A percentile compares a stretch with the other conserved stretches of the same genome.
Evolutionary conservation across 352 stramenopile genomes (phyloP).

Genomic region (Phytopythium montanum): DNA sequence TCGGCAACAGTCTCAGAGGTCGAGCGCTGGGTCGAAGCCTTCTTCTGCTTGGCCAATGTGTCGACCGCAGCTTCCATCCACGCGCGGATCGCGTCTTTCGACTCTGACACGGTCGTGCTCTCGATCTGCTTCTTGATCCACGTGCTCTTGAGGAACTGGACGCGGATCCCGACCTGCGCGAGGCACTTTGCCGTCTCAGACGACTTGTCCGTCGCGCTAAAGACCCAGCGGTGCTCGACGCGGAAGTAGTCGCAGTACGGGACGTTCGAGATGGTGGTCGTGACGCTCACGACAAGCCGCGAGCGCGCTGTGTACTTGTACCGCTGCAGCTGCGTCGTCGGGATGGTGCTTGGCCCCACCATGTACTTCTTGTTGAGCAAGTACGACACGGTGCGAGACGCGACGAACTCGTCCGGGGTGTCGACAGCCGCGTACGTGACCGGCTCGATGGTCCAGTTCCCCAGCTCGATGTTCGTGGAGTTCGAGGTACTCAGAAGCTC

Average conservation of each 20-base stretch:
- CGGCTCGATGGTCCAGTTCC: conserved; percentile 39
- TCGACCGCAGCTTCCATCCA: conserved; percentile 48
- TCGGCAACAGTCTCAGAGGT: background rate
- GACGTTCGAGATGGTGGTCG: conserved; percentile 67
- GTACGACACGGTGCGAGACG: conserved; percentile 48
- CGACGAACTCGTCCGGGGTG: conserved; percentile 62
- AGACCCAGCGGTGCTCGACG: conserved; percentile 84
- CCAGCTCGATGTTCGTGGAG: conserved; percentile 59
- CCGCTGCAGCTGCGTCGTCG: conserved; percentile 65
- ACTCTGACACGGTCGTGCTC: conserved; percentile 65
- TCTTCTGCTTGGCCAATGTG: conserved; percentile 4
- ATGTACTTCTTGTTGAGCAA: conserved; percentile 90
- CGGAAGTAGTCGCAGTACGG: conserved; percentile 88
- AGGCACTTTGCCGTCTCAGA: conserved; percentile 19
- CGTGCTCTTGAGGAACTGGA: conserved; percentile 81
- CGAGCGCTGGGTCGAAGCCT: background rate
- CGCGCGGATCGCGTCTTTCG: conserved; percentile 47
- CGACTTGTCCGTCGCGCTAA: conserved; percentile 46
- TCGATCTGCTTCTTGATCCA: conserved; percentile 90
- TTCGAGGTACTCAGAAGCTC: conserved; percentile 39
- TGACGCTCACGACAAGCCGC: conserved; percentile 69
- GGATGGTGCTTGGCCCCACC: conserved; percentile 74
- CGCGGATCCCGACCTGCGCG: conserved; percentile 59
- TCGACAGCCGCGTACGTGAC: conserved; percentile 50
- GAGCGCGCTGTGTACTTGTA: conserved; percentile 42